A percentile compares a stretch with the other conserved stretches of the same genome.
Evolutionary conservation across 108 stramenopile species (phyloP).

Genomic region (Thalassiosira profunda): DNA sequence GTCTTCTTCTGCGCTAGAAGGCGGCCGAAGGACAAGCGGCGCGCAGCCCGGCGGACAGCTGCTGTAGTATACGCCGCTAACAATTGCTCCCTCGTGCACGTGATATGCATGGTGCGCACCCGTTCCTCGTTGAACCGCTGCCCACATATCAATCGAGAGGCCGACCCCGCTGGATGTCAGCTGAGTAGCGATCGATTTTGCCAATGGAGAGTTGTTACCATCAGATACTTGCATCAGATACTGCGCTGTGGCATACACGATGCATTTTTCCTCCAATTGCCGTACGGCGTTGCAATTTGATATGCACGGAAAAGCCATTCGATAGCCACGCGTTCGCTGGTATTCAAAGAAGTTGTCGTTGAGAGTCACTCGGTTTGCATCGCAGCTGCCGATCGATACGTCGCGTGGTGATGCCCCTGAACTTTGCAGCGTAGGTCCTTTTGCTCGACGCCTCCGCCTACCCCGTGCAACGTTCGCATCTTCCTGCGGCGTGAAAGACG

Average conservation of each 20-base stretch:
- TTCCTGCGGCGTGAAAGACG: background rate
- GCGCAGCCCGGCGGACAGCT: slow-evolving; percentile 22
- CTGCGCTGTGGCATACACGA: slow-evolving; percentile 5
- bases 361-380: background rate
- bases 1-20: background rate
- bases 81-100: slow-evolving; percentile 28
- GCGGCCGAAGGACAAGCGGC: slow-evolving; percentile 15
- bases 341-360: slow-evolving; percentile 36
- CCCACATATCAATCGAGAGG: slow-evolving; percentile 30
- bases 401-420: background rate
- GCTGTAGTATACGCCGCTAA: slow-evolving; percentile 32
- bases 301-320: slow-evolving; percentile 5
- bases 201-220: background rate
- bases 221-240: background rate
- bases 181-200: slow-evolving; percentile 3
- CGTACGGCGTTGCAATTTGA: slow-evolving; percentile 1
- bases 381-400: background rate
- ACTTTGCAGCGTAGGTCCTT: background rate
- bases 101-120: slow-evolving; percentile 25
- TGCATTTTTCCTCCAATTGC: slow-evolving; percentile 11
- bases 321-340: slow-evolving; percentile 17
- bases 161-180: background rate
- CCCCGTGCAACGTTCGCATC: background rate
- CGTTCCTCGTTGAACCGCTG: slow-evolving; percentile 23
- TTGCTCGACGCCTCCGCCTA: background rate